Evolutionary conservation across 805 yeast species (phyloP), one percentile per base, ranked within the genome.

Genomic region (Saccharomycopsis fermentans): DNA sequence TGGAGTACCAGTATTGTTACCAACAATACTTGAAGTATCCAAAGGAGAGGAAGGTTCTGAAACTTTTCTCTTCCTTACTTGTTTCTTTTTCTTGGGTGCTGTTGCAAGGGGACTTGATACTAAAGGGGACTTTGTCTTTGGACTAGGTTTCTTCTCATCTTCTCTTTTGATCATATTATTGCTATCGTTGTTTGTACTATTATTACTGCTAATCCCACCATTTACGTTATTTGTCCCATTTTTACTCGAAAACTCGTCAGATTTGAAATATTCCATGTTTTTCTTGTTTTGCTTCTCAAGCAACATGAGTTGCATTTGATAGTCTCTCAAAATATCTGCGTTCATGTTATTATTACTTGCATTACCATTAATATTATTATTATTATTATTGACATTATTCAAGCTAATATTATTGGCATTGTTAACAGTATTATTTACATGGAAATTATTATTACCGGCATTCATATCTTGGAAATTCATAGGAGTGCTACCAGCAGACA

Each of bases 251-350:
- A 35, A 35, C 14, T 54, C 56, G 24, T 57, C 37, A 6, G 82
- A 69, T 56, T 76, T 78, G 64, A 54, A 57, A 35, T n/a, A 52
- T 47, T 80, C 83, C 55, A 86, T 72, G 57, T 87, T 77, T 68
- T 81, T 82, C 67, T 85, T 84, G 69, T 86, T 88, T 68, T 87
- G 91, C 63, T 81, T 81, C 65, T 88, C 96, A 66, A 89, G 72
- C 57, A 85, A 68, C 79, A 86, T 79, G 63, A 87, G 73, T 69
- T 87, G 92, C 75, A 81, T 83, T 69, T 88, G 95, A 69, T 89
- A 88, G 67, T 88, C 95, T 65, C 85, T 88, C 43, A 88, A 72
- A 1, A 92, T 91, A 8, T 43, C 24, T 14, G 50, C 50, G 12
- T 21, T 43, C n/a, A 43, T 26, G 65, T 77, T 78, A 59, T 72